Conservation (phyloP, 139 green algal genomes). For the Ettlia oleoabundans region DNA sequence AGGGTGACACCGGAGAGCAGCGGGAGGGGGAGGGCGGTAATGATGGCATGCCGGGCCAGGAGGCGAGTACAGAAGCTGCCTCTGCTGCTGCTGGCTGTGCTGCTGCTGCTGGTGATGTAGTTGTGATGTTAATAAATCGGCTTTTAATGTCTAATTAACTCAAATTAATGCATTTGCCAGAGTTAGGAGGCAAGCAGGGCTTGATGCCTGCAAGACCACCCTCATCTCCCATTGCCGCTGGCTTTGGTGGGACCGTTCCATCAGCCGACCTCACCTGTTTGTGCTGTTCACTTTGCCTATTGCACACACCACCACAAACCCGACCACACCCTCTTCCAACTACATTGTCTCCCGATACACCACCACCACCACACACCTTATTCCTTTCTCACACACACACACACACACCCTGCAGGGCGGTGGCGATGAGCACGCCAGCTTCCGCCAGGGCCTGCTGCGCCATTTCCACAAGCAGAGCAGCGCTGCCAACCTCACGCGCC, state of each 20-base stretch:
- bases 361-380: not conserved
- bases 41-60: not conserved
- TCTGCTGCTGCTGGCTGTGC: not conserved
- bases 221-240: too few relatives aligned
- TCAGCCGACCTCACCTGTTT: not conserved
- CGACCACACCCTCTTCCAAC: too few relatives aligned
- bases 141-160: too few relatives aligned
- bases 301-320: too few relatives aligned
- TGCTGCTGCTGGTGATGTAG: too few relatives aligned
- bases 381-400: not conserved
- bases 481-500: constrained; percentile 48
- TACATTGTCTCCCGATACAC: too few relatives aligned
- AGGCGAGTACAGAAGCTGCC: not conserved
- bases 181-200: too few relatives aligned
- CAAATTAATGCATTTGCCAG: too few relatives aligned
- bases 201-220: too few relatives aligned
- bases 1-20: constrained; percentile 51
- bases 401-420: not conserved
- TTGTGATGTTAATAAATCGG: too few relatives aligned
- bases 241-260: not conserved
- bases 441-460: constrained; percentile 46
- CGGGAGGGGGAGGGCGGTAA: constrained; percentile 5
- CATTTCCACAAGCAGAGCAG: constrained; percentile 47
- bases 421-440: constrained; percentile 30
- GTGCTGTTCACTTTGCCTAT: too few relatives aligned